These are phyloP conservation scores for Eimeria maxima DNA, from an alignment of 169 alveolate genomes.

Conservation along the genomic window DNA sequence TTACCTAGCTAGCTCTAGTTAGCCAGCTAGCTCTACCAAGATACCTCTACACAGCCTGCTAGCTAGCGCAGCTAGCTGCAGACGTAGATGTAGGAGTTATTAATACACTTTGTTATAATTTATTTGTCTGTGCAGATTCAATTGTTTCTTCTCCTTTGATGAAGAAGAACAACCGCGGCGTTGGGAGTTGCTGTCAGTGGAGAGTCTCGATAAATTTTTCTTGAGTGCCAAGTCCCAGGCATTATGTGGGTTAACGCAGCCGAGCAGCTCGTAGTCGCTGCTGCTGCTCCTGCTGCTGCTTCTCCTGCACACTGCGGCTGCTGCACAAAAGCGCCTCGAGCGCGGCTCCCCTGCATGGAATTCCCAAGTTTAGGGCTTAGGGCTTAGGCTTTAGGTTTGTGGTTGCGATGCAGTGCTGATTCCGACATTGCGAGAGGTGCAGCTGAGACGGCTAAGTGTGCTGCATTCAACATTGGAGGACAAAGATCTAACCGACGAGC, in stretches of 20 bases:
- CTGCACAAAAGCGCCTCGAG: not conserved
- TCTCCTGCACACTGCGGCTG: not conserved
- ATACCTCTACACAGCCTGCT: too few species aligned
- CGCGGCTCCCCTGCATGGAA: not conserved
- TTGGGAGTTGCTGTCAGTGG: conserved; percentile 64
- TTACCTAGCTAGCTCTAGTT: not conserved
- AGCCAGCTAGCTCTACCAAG: not conserved
- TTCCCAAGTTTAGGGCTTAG: not conserved
- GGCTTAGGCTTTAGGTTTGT: not conserved
- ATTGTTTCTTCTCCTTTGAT: conserved; percentile 46
- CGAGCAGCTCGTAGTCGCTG: not conserved
- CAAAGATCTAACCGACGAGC: not conserved
- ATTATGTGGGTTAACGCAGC: not conserved
- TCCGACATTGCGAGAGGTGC: conserved; percentile 54
- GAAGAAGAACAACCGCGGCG: conserved; percentile 71
- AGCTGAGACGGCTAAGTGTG: conserved; percentile 24
- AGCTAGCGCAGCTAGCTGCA: not conserved
- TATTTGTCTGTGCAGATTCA: not conserved
- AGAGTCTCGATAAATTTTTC: conserved; percentile 37
- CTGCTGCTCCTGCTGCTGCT: not conserved
- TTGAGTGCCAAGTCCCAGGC: conserved; percentile 55
- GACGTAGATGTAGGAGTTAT: not conserved
- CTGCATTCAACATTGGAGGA: conserved; percentile 34
- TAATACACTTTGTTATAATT: not conserved
- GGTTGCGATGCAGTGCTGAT: not conserved